A percentile compares a stretch with the other conserved stretches of the same genome.
phyloP scores from a whole-genome alignment of 2,329 filamentous ascomycete genomes.

The Cordyceps javanica region DNA sequence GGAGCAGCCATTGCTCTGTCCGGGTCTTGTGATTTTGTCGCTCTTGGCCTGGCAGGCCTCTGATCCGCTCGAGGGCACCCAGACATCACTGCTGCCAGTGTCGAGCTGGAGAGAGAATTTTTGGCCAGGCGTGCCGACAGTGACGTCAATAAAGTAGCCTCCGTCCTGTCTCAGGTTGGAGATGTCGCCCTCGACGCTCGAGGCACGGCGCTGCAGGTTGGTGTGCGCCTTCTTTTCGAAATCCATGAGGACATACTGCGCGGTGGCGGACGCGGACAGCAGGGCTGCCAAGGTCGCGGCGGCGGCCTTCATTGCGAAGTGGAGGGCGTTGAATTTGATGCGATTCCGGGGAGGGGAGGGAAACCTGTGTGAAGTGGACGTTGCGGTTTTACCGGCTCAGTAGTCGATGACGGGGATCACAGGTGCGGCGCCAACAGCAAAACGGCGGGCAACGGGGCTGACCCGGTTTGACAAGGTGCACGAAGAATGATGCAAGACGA shows the following conservation, averaged over 20 bases:
- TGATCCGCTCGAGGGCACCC: constrained; percentile 42
- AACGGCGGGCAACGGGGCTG: too few relatives aligned
- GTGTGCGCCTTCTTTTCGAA: constrained; percentile 32
- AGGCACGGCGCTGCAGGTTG: constrained; percentile 31
- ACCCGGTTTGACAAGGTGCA: too few relatives aligned
- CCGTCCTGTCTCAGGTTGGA: constrained; percentile 39
- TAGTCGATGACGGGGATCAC: too few relatives aligned
- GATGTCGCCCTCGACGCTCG: constrained; percentile 37
- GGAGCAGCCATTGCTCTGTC: constrained; percentile 29
- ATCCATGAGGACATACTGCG: constrained; percentile 41
- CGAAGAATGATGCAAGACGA: too few relatives aligned
- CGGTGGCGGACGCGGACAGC: constrained; percentile 16
- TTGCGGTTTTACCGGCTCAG: neutral
- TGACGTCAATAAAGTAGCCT: constrained; percentile 50
- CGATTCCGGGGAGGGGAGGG: neutral
- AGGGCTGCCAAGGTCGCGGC: constrained; percentile 7
- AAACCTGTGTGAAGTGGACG: too few relatives aligned
- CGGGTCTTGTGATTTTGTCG: constrained; percentile 14
- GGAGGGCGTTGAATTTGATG: neutral
- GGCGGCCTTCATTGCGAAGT: constrained; percentile 6
- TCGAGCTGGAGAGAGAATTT: constrained; percentile 53
- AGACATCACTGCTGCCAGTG: constrained; percentile 60
- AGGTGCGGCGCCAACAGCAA: too few relatives aligned
- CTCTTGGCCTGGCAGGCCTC: constrained; percentile 31
- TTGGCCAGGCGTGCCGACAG: constrained; percentile 52